These are phyloP conservation scores for Sisymbrium altissimum DNA, from an alignment of 345 rosid species.

Conservation along the genomic window DNA sequence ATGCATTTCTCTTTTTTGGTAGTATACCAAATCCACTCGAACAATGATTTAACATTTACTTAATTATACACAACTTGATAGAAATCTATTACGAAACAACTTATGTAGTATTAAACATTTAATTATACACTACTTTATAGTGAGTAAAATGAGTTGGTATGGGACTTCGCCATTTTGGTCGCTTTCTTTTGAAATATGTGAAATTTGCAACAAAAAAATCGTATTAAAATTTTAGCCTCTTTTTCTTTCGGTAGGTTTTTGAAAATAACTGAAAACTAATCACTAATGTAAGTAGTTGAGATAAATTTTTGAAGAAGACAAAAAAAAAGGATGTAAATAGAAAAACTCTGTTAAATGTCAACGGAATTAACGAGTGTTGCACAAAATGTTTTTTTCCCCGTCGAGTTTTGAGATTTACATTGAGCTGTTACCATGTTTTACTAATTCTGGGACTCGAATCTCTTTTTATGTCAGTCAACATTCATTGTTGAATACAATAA, in stretches of 20 bases:
- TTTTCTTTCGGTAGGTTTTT: too few species aligned
- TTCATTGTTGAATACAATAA: background rate
- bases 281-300: background rate
- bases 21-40: constrained; percentile 10
- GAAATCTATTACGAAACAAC: background rate
- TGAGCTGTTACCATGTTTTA: background rate
- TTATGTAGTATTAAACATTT: background rate
- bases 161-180: background rate
- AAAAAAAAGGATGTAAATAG: background rate
- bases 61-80: background rate
- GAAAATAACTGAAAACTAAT: too few species aligned
- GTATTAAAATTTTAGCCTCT: too few species aligned
- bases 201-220: background rate
- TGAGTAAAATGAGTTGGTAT: background rate
- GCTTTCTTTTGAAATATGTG: background rate
- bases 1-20: background rate
- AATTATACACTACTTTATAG: background rate
- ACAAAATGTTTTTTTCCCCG: background rate
- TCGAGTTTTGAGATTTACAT: background rate
- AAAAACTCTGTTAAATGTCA: background rate
- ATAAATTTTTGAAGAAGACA: background rate
- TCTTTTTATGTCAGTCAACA: background rate
- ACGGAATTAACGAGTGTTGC: background rate
- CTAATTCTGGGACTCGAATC: background rate
- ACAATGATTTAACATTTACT: background rate